Conservation (phyloP, 257 asterid species). For the Solanum etuberosum region DNA sequence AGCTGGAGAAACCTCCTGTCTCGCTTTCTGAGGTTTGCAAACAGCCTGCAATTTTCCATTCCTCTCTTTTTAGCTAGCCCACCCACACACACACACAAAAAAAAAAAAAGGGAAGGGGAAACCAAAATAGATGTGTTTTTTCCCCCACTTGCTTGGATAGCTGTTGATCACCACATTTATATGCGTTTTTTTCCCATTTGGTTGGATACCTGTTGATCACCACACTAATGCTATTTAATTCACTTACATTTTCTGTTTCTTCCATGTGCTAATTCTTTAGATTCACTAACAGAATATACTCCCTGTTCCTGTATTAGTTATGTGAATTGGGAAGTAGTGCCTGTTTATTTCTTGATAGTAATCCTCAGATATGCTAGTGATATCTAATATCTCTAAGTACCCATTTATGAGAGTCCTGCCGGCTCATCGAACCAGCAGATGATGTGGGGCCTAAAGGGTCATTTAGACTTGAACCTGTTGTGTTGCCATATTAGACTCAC, state of each 20-base stretch:
- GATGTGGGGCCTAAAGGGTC: background rate
- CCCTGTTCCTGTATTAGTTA: background rate
- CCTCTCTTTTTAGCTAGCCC: background rate
- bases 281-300: background rate
- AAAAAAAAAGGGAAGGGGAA: background rate
- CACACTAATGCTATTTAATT: background rate
- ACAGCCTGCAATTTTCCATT: background rate
- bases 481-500: background rate
- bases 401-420: background rate
- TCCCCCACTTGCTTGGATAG: background rate
- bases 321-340: background rate
- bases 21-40: constrained; percentile 60
- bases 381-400: background rate
- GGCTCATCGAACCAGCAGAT: background rate
- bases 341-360: background rate
- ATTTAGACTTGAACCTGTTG: background rate
- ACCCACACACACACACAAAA: background rate
- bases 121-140: background rate
- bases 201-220: background rate
- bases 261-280: background rate
- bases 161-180: background rate
- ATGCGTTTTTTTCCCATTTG: background rate
- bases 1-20: constrained; percentile 70
- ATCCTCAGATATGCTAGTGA: background rate
- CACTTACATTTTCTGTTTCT: background rate